Percentiles rank a stretch among this genome's conserved stretches.
Conservation (phyloP, 2,329 filamentous ascomycete species). For the Hypoxylon sp. region DNA sequence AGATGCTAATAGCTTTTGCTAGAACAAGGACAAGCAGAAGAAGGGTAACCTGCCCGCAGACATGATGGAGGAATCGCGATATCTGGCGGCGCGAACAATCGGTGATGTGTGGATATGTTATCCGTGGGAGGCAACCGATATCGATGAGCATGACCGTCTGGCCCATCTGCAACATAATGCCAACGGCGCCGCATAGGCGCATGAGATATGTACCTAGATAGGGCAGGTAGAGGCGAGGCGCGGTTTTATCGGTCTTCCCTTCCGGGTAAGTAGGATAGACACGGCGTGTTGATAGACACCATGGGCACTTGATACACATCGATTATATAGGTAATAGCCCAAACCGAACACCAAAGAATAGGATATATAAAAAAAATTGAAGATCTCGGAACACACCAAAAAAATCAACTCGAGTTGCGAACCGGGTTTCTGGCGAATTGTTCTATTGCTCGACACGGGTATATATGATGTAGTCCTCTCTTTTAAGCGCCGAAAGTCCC, state of each 20-base stretch:
- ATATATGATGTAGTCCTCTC: conserved; percentile 36
- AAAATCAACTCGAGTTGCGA: conserved; percentile 19
- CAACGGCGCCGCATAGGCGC: conserved; percentile 45
- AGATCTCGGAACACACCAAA: conserved; percentile 19
- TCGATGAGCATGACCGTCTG: conserved; percentile 88
- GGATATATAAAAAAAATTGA: conserved; percentile 15
- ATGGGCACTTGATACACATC: conserved; percentile 35
- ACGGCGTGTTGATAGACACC: conserved; percentile 41
- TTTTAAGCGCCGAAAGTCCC: conserved; percentile 62
- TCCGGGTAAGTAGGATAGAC: conserved; percentile 35
- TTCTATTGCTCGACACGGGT: conserved; percentile 39
- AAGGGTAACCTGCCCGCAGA: conserved; percentile 86
- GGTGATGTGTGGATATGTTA: conserved; percentile 99
- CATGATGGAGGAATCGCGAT: conserved; percentile 80
- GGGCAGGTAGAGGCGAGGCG: conserved; percentile 16
- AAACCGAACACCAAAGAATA: conserved; percentile 26
- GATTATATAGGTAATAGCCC: conserved; percentile 22
- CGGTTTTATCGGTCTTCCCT: conserved; percentile 25
- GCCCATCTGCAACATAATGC: conserved; percentile 65
- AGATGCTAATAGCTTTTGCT: conserved; percentile 23
- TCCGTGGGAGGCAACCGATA: conserved; percentile 96
- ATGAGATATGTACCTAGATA: conserved; percentile 1
- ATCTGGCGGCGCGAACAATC: conserved; percentile 88
- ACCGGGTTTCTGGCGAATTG: conserved; percentile 15
- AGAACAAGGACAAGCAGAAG: conserved; percentile 98